Percentiles rank a stretch among this genome's conserved stretches.
Evolutionary conservation across 306 rosid species (phyloP).

Genomic region (Urtica urens): DNA sequence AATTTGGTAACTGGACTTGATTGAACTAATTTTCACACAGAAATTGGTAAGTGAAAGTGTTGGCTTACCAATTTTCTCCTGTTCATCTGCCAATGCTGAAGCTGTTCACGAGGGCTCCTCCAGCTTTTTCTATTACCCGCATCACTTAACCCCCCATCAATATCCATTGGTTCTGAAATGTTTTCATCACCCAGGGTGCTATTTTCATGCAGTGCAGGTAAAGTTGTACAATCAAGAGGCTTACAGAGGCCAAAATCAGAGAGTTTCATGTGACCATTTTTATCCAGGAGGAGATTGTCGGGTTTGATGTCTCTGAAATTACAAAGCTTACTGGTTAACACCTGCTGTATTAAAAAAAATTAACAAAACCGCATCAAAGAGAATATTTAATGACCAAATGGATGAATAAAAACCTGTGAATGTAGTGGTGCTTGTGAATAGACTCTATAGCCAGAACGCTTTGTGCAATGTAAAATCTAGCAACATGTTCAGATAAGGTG

Average conservation of each 20-base stretch:
- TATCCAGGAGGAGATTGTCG: conserved; percentile 89
- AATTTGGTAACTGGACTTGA: too few relatives aligned
- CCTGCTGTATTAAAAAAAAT: conserved; percentile 11
- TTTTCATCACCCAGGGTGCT: conserved; percentile 68
- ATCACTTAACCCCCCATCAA: conserved; percentile 46
- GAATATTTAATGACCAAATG: conserved; percentile 4
- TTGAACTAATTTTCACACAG: too few relatives aligned
- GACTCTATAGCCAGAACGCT: conserved; percentile 96
- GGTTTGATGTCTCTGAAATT: conserved; percentile 89
- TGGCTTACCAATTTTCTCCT: conserved; percentile 88
- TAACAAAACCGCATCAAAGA: conserved; percentile 13
- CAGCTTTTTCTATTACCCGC: conserved; percentile 67
- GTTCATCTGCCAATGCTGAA: conserved; percentile 98
- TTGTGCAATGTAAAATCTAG: conserved; percentile 92
- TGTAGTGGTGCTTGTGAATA: conserved; percentile 88
- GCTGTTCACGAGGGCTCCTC: conserved; percentile 91
- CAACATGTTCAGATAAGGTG: conserved; percentile 70
- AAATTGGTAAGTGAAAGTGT: conserved; percentile 17
- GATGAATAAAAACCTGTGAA: conserved; percentile 62
- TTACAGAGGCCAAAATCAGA: conserved; percentile 98
- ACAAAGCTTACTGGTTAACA: conserved; percentile 16
- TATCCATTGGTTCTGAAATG: conserved; percentile 80
- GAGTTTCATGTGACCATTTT: conserved; percentile 95
- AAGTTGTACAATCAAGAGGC: conserved; percentile 82
- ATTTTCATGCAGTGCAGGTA: conserved; percentile 89